Percentiles rank a stretch among this genome's conserved stretches.
Conservation (phyloP, 148 eudicot genomes). For the Camellia japonica region DNA sequence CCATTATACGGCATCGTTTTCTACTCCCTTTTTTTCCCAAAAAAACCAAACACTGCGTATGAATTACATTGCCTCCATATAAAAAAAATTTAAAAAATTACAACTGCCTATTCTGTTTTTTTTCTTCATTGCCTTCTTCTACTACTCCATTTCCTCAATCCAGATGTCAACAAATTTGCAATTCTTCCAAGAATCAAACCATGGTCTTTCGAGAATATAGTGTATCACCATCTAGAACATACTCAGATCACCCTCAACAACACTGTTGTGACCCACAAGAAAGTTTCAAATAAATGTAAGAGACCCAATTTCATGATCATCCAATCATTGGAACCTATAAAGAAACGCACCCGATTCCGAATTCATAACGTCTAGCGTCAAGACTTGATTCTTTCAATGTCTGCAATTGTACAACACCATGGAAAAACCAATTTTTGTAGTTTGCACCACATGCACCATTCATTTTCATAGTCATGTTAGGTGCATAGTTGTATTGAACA, state of each 20-base stretch:
- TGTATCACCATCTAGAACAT: constrained; percentile 79
- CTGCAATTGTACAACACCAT: constrained; percentile 96
- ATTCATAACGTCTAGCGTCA: constrained; percentile 76
- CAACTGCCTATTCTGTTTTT: constrained; percentile 2
- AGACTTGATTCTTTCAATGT: constrained; percentile 62
- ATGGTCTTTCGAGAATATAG: constrained; percentile 91
- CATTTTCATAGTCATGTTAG: constrained; percentile 92
- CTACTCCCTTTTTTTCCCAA: too few relatives aligned
- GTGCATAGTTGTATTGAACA: constrained; percentile 90
- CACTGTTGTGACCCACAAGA: constrained; percentile 88
- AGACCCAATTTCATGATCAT: constrained; percentile 81
- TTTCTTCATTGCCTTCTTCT: constrained; percentile 26
- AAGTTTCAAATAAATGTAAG: constrained; percentile 92
- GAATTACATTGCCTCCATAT: neutral
- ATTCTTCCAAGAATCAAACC: constrained; percentile 92
- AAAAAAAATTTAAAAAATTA: neutral
- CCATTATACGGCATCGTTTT: too few relatives aligned
- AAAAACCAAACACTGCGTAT: neutral
- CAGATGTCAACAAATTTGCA: constrained; percentile 85
- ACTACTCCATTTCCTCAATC: constrained; percentile 62
- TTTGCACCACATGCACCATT: constrained; percentile 79
- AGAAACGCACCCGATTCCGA: constrained; percentile 65
- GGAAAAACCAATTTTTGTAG: constrained; percentile 94
- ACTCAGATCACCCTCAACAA: constrained; percentile 49
- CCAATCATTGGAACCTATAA: constrained; percentile 88